phyloP scores from a whole-genome alignment of 1,139 yeast genomes.

The Arxiozyma heterogenica region DNA sequence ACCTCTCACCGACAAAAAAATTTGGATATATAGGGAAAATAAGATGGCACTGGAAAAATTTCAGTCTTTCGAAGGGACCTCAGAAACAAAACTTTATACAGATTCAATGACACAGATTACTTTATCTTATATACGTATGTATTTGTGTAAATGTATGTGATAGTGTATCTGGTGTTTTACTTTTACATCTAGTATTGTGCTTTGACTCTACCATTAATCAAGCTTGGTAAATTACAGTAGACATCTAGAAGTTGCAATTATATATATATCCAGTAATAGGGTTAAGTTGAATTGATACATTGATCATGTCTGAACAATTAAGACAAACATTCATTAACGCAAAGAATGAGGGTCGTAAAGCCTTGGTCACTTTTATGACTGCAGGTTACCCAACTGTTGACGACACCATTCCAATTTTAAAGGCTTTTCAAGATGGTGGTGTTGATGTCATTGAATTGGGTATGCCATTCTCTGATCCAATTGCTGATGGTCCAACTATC shows the following conservation, averaged over 20 bases:
- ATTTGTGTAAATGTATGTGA: no score
- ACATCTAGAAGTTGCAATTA: neutral
- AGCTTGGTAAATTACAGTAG: neutral
- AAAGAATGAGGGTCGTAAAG: slow-evolving; percentile 69
- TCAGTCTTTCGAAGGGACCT: no score
- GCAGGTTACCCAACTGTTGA: slow-evolving; percentile 88
- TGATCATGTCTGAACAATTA: slow-evolving; percentile 52
- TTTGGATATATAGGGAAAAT: no score
- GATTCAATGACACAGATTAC: no score
- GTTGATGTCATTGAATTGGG: slow-evolving; percentile 93
- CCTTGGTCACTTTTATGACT: slow-evolving; percentile 84
- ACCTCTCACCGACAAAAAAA: no score
- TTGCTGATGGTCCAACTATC: slow-evolving; percentile 97
- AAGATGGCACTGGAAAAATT: no score
- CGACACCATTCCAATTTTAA: slow-evolving; percentile 77
- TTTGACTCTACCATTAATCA: no score
- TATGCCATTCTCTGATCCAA: slow-evolving; percentile 96
- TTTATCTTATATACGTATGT: no score
- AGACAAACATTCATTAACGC: slow-evolving; percentile 67
- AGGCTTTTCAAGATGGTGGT: slow-evolving; percentile 90
- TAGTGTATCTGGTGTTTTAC: no score
- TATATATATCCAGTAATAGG: no score
- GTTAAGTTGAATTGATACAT: neutral
- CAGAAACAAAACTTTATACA: no score
- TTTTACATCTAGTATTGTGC: no score